Base-by-base conservation (phyloP, 31 red algal species). In the Endocladia muricata region DNA sequence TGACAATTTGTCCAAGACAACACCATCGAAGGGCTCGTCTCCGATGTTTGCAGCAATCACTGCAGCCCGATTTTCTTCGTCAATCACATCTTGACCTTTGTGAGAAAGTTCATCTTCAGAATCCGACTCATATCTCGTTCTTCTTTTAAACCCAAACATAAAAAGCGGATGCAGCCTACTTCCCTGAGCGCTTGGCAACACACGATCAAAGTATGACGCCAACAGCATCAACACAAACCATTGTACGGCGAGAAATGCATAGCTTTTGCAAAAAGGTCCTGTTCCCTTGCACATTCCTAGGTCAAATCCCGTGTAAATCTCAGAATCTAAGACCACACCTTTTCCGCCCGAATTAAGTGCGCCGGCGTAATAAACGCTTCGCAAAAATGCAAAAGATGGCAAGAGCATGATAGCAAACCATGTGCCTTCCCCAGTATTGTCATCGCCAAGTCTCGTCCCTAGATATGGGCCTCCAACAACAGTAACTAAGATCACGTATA, bases 351-450 rank as follows among this genome's bases (percentile, higher is more conserved):
- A 78, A 67, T 93, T 97, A 17, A 97, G 39, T 23, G 74, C 78
- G 6, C 84, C 94, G 1, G 90, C 89, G 41, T 77, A 93, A 57
- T 93, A 97, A 2, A 97, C 76, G 7, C 72, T 73, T 23, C 88
- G 78, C 44, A 97, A 71, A 73, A 83, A 93, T 2, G 88, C 79
- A 81, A 97, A 97, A 4, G 89, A 89, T 26, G 94, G 94, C 19
- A 97, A 74, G 9, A 97, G 48, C 83, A 88, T 91, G 9, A 89
- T 84, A 6, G 94, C 73, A 55, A 74, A 49, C 70, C 90, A 90
- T 29, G 81, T 61, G 2, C 64, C 56, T 37, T 88, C 83, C 22
- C 54, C 64, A 17, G 74, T 65, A 23, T 56, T 44, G 22, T 62
- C 66, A 41, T 91, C 90, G 25, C 73, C 64, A 19, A 92, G 73